A percentile compares a stretch with the other conserved stretches of the same genome.
phyloP scores from a whole-genome alignment of 73 alveolate genomes.

The Breviolum minutum region DNA sequence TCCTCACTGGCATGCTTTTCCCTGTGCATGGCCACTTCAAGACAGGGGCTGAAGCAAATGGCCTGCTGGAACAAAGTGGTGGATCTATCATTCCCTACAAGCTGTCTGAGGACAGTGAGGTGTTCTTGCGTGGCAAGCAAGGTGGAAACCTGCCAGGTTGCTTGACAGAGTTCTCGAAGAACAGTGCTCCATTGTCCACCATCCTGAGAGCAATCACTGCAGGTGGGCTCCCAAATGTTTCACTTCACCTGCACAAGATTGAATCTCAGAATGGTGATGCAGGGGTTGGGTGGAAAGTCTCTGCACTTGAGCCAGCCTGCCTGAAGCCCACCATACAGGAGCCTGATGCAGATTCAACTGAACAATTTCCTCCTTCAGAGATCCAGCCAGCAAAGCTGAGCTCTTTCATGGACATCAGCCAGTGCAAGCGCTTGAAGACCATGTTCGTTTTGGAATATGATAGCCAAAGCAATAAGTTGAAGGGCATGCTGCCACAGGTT shows the following conservation, averaged over 20 bases:
- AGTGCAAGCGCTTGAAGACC: not conserved
- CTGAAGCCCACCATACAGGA: not conserved
- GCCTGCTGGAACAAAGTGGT: not conserved
- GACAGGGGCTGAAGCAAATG: not conserved
- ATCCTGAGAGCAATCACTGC: not conserved
- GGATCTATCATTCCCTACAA: not conserved
- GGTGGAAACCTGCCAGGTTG: not conserved
- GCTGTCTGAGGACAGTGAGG: not conserved
- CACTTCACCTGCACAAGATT: not conserved
- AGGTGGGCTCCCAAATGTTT: not conserved
- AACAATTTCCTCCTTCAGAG: not conserved
- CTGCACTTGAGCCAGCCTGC: not conserved
- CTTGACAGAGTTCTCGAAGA: not conserved
- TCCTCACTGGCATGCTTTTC: not conserved
- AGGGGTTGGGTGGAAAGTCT: not conserved
- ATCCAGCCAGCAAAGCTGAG: not conserved
- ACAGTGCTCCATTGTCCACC: not conserved
- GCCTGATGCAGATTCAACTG: not conserved
- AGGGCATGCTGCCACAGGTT: constrained; percentile 4
- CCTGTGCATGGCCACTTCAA: constrained; percentile 13
- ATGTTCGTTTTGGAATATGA: not conserved
- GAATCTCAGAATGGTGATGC: too few relatives aligned
- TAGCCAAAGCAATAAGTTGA: not conserved
- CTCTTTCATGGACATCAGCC: not conserved
- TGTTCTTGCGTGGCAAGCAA: not conserved